phyloP scores from a whole-genome alignment of 2,329 filamentous ascomycete species.

The Fusarium beomiforme region DNA sequence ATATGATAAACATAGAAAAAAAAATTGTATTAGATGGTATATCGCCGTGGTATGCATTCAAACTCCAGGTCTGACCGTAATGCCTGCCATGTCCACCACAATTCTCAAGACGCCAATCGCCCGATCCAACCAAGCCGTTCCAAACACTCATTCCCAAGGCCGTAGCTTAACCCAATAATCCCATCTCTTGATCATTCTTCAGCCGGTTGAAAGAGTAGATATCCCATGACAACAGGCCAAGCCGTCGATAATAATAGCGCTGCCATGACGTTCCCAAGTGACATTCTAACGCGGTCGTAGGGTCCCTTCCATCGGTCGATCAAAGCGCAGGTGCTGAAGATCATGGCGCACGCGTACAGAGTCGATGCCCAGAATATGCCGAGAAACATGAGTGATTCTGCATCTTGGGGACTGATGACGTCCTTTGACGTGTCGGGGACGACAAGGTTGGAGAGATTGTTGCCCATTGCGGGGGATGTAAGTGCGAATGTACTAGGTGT shows the following conservation, averaged over 20 bases:
- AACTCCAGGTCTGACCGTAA: conserved; percentile 31
- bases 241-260: conserved; percentile 48
- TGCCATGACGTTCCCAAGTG: conserved; percentile 42
- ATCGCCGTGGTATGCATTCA: conserved; percentile 31
- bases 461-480: conserved; percentile 48
- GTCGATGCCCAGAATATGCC: conserved; percentile 48
- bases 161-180: neutral
- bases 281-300: conserved; percentile 47
- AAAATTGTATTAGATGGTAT: conserved; percentile 33
- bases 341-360: conserved; percentile 53
- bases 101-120: conserved; percentile 21
- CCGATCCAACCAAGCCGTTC: neutral
- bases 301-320: conserved; percentile 56
- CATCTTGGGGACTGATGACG: conserved; percentile 46
- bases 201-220: conserved; percentile 43
- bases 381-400: conserved; percentile 45
- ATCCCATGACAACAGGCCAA: conserved; percentile 51
- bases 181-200: neutral
- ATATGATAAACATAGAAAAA: conserved; percentile 8
- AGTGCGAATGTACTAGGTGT: neutral
- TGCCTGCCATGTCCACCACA: conserved; percentile 18
- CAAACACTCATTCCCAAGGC: neutral
- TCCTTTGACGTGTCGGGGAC: conserved; percentile 52
- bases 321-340: conserved; percentile 54
- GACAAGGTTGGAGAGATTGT: conserved; percentile 51